These are phyloP conservation scores for Candida vartiovaarae DNA, from an alignment of 805 yeast species.

Conservation along the genomic window DNA sequence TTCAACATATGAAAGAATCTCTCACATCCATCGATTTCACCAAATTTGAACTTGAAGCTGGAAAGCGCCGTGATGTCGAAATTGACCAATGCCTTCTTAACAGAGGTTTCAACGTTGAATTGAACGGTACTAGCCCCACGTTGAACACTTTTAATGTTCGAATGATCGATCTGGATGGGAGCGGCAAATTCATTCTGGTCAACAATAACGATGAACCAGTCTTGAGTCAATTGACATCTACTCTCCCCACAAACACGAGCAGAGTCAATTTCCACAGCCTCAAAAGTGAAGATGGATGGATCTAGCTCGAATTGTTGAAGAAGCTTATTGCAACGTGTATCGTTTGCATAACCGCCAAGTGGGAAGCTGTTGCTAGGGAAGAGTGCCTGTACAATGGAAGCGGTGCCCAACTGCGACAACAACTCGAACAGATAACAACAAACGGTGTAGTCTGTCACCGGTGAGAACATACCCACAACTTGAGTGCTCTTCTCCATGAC, in stretches of 20 bases:
- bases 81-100: constrained; percentile 11
- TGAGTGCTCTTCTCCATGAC: neutral
- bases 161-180: constrained; percentile 16
- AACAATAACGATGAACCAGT: constrained; percentile 9
- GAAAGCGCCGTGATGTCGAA: constrained; percentile 2
- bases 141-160: constrained; percentile 3
- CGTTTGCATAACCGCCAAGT: constrained; percentile 14
- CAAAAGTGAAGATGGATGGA: constrained; percentile 6
- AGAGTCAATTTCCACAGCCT: constrained; percentile 5
- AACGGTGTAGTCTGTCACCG: constrained; percentile 10
- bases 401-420: constrained; percentile 15
- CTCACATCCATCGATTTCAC: neutral
- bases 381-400: neutral
- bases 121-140: neutral
- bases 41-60: constrained; percentile 6
- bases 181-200: constrained; percentile 13
- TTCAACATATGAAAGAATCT: neutral
- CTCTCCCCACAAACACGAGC: constrained; percentile 5
- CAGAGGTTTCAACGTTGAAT: constrained; percentile 4
- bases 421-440: constrained; percentile 19
- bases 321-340: constrained; percentile 11
- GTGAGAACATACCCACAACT: constrained; percentile 1
- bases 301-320: constrained; percentile 3
- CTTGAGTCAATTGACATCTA: constrained; percentile 10
- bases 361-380: constrained; percentile 2